Evolutionary conservation across 2,329 filamentous ascomycete genomes (phyloP), one percentile per base, ranked within the genome.

Genomic region (Exophiala lecanii-corni): DNA sequence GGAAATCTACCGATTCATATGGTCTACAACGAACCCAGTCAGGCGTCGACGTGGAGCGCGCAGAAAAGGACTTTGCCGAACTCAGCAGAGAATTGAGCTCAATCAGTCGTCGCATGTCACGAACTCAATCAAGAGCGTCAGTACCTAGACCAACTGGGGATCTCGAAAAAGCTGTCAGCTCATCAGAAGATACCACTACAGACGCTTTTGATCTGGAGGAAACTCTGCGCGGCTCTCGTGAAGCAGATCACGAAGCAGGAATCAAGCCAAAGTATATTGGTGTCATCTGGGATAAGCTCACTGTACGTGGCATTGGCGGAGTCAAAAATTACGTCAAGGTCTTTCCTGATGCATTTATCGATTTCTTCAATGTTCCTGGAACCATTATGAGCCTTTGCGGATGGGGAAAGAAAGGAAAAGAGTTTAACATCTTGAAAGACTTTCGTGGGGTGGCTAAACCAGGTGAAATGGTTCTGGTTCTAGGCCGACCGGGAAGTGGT

Each of bases 381-480:
- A 86, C 83, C 0, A 62, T 81, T 38, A 76, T 76, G 65, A 70
- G 68, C 13, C 56, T 88, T 7, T 65, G 89, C 1, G 83, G 85
- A 0, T 58, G 80, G 12, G 79, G 80, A 1, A 78, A 77, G 43
- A 86, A 85, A 61, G 81, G 81, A 2, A 71, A 70, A 21, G 84
- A 94, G 60, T 76, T 82, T 30, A 82, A 86, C 4, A 81, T 94
- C 34, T 66, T 94, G 17, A 74, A 86, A 49, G 71, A 77, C 51
- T 92, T 89, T 67, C 56, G 55, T 20, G 66, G 83, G 21, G 73
- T 85, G 1, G 78, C 80, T 43, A 81, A 82, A 51, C 85, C 87
- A 0, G 89, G 89, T 1, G 89, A 95, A 70, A 94, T 95, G 88
- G 76, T 91, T 0, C 71, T 94, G 2, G 87, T 94, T 0, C 71